Evolutionary conservation across 768 basidiomycete genomes (phyloP).

Genomic region (Lentinula aciculospora): DNA sequence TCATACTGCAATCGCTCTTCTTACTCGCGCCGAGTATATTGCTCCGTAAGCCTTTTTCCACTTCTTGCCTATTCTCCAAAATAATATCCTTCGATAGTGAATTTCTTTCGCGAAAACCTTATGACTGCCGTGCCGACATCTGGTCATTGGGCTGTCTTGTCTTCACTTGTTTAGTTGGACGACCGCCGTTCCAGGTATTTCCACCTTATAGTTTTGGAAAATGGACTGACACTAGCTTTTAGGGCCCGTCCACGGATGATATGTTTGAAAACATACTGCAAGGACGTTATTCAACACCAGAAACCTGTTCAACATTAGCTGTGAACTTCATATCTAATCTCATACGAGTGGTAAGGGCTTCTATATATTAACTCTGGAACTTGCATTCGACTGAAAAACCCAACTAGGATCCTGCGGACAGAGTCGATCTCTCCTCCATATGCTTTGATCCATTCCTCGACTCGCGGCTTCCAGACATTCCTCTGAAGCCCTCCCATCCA

Average conservation of each 20-base stretch:
- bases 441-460: constrained; percentile 1
- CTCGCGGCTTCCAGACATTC: constrained; percentile 5
- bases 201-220: neutral
- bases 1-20: constrained; percentile 15
- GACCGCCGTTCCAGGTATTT: constrained; percentile 26
- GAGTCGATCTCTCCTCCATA: neutral
- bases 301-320: constrained; percentile 15
- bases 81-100: constrained; percentile 26
- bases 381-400: neutral
- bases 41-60: constrained; percentile 31
- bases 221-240: neutral
- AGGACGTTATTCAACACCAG: constrained; percentile 19
- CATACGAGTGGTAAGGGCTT: constrained; percentile 21
- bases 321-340: constrained; percentile 22
- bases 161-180: constrained; percentile 29
- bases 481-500: neutral
- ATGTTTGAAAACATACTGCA: constrained; percentile 18
- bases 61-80: neutral
- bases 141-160: constrained; percentile 45
- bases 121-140: constrained; percentile 33
- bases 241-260: constrained; percentile 16
- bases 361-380: too few relatives aligned
- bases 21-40: constrained; percentile 21
- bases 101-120: constrained; percentile 23
- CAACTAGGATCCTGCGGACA: neutral